Base-by-base conservation (phyloP, 306 rosid genomes). In the Quercus cerris region DNA sequence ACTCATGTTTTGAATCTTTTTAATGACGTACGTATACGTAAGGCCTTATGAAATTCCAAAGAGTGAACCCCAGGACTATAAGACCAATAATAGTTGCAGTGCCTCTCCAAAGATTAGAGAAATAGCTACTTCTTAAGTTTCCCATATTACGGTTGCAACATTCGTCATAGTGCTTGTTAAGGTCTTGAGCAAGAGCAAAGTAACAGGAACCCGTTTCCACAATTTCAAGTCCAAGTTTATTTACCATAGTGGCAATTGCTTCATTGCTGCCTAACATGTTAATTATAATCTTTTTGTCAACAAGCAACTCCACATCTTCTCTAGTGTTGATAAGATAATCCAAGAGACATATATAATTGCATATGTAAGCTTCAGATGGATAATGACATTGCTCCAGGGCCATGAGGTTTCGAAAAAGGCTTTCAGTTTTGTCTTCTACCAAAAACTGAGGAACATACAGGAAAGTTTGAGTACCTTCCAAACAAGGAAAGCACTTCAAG, bases 301-400 rank as follows among this genome's bases (percentile, higher is more conserved):
- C 56, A 7, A 85, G 70, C 19, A 75, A 23, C 10, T 71, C 79
- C 27, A 75, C 78, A 20, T 85, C 88, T 14, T 75, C 64, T 22
- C 20, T 31, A 5, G 38, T 75, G 76, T 85, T 17, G n/a, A 82
- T 83, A 0, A 79, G n/a, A n/a, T n/a, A n/a, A n/a, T n/a, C n/a
- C n/a, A n/a, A n/a, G 8, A 82, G 41, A 52, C 18, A n/a, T 0
- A 85, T 25, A 44, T 85, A 85, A 9, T 66, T 77, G 74, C 84
- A 81, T 14, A 85, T 51, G 51, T 82, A 71, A n/a, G 74, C 19
- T 1, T 75, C 1, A 3, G 31, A 0, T 1, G 83, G 79, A 52
- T 78, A 81, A n/a, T 72, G 71, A 28, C 84, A 81, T 74, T 81
- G 85, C 55, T 81, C 82, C 22, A 84, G 27, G 12, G 87, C 87